Evolutionary conservation across 2,329 filamentous ascomycete genomes (phyloP).

Genomic region (Pseudomassariella vexata): DNA sequence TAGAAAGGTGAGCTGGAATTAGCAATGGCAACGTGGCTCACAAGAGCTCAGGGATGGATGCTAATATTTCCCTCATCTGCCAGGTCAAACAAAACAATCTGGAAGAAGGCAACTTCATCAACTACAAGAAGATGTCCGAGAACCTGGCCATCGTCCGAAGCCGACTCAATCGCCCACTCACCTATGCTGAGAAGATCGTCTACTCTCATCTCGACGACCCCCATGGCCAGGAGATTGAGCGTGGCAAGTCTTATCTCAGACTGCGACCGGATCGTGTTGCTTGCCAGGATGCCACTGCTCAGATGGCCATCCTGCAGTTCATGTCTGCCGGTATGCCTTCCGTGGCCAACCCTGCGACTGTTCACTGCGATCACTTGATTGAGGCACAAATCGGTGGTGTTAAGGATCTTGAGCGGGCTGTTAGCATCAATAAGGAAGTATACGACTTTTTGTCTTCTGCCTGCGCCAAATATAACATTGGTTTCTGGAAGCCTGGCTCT

Average conservation of each 20-base stretch:
- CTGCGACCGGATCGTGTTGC: slow-evolving; percentile 95
- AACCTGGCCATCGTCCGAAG: slow-evolving; percentile 86
- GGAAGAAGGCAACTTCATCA: slow-evolving; percentile 96
- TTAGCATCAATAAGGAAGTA: slow-evolving; percentile 97
- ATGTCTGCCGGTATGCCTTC: slow-evolving; percentile 97
- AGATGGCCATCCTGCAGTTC: slow-evolving; percentile 99
- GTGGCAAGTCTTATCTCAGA: slow-evolving; percentile 92
- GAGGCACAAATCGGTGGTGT: slow-evolving; percentile 90
- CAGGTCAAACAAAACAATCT: slow-evolving; percentile 91
- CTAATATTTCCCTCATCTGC: slow-evolving; percentile 21
- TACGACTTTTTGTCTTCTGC: slow-evolving; percentile 94
- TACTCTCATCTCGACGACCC: slow-evolving; percentile 99
- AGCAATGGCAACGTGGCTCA: neutral
- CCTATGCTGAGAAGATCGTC: slow-evolving; percentile 95
- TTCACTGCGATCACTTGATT: slow-evolving; percentile 99
- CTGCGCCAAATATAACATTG: slow-evolving; percentile 99
- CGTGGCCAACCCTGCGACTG: slow-evolving; percentile 89
- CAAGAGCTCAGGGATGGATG: slow-evolving; percentile 5
- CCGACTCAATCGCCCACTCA: slow-evolving; percentile 87
- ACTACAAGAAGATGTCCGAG: slow-evolving; percentile 99
- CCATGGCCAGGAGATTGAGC: slow-evolving; percentile 91
- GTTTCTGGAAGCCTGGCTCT: slow-evolving; percentile 98
- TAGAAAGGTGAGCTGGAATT: slow-evolving; percentile 66
- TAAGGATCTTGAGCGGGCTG: slow-evolving; percentile 88
- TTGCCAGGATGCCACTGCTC: slow-evolving; percentile 98